Conservation (phyloP, 139 green algal genomes). For the Closterium sp. region DNA sequence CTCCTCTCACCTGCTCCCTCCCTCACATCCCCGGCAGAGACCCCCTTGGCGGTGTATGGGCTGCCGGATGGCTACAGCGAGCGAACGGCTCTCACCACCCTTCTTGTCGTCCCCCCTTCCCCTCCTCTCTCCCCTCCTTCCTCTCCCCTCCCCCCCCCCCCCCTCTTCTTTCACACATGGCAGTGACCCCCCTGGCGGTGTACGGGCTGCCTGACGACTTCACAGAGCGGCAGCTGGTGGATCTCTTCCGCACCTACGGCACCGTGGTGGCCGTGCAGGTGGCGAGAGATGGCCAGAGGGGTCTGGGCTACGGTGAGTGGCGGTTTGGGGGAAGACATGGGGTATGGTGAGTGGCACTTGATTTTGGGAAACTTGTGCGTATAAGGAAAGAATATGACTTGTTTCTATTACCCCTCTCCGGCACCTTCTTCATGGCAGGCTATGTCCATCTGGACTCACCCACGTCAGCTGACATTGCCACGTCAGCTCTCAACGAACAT, state of each 20-base stretch:
- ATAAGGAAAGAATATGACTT: too few species aligned
- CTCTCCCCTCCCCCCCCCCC: too few species aligned
- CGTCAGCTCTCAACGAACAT: background rate
- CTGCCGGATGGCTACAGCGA: too few species aligned
- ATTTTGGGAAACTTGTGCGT: too few species aligned
- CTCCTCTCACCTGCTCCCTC: background rate
- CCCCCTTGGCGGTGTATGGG: too few species aligned
- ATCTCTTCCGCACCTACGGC: background rate
- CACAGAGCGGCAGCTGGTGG: background rate
- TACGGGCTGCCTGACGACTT: background rate
- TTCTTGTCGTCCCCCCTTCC: too few species aligned
- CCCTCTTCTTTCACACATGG: too few species aligned
- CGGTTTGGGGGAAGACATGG: too few species aligned
- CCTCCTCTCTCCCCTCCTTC: too few species aligned
- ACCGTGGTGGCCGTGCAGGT: background rate
- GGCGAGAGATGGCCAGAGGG: background rate
- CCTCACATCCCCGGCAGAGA: too few species aligned
- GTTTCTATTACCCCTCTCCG: too few species aligned
- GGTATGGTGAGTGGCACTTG: background rate
- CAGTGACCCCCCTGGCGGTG: background rate
- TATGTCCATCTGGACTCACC: background rate
- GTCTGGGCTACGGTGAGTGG: background rate
- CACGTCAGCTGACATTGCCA: background rate
- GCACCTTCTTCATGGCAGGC: background rate
- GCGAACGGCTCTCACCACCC: too few species aligned